Evolutionary conservation across 2,329 filamentous ascomycete genomes (phyloP).

Genomic region (Zopfia rhizophila): DNA sequence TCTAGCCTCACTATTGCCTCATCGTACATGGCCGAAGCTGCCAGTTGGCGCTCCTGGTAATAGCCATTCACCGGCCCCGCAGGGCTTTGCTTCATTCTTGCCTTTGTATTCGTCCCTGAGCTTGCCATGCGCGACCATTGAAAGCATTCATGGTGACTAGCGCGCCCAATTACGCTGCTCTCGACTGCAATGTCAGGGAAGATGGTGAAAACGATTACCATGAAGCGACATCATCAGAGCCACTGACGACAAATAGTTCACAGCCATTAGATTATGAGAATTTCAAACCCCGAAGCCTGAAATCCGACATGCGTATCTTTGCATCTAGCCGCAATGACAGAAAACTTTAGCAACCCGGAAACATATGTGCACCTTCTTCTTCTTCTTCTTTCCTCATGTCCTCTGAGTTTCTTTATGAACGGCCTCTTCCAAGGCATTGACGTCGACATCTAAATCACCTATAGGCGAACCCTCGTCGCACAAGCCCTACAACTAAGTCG

Average conservation of each 20-base stretch:
- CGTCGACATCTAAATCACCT: conserved; percentile 16
- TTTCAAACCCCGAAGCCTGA: conserved; percentile 9
- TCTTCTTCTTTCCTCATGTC: conserved; percentile 17
- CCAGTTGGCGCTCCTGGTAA: conserved; percentile 18
- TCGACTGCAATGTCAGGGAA: conserved; percentile 10
- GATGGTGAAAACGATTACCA: not conserved
- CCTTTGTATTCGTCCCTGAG: conserved; percentile 18
- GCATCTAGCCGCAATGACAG: conserved; percentile 12
- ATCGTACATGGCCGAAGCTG: conserved; percentile 15
- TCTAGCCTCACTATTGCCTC: conserved; percentile 17
- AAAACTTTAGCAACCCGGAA: conserved; percentile 15
- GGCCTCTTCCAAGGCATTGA: conserved; percentile 18
- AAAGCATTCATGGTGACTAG: conserved; percentile 15
- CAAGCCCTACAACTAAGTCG: conserved; percentile 17
- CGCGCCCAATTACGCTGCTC: conserved; percentile 9
- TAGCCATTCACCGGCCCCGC: conserved; percentile 14
- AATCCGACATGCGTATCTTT: conserved; percentile 14
- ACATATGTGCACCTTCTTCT: conserved; percentile 19
- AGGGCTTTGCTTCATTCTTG: conserved; percentile 18
- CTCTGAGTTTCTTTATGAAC: conserved; percentile 22
- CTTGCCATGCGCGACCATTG: conserved; percentile 16
- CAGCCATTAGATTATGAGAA: conserved; percentile 8
- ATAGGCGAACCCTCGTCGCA: conserved; percentile 4
- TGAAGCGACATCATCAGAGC: not conserved
- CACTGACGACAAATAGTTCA: conserved; percentile 12